These are phyloP conservation scores for Fusarium denticulatum DNA, from an alignment of 2,329 filamentous ascomycete species.

Conservation along the genomic window DNA sequence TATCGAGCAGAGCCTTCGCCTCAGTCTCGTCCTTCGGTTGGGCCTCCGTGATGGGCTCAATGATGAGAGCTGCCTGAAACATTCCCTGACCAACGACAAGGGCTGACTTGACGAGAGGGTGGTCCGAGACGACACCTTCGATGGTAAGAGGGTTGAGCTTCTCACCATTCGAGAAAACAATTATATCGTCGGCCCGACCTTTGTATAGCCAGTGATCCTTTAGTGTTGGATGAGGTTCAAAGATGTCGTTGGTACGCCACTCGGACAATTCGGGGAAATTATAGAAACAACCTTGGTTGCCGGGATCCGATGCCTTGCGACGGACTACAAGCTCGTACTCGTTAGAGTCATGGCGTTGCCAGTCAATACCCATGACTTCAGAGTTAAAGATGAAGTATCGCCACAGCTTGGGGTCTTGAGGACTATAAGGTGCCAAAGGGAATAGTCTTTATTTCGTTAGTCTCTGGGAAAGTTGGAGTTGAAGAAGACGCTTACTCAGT, in stretches of 20 bases:
- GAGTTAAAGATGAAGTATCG: not conserved
- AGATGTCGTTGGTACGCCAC: slow-evolving; percentile 4
- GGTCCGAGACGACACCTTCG: not conserved
- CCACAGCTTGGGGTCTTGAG: not conserved
- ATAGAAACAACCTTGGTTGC: not conserved
- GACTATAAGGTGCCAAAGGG: not conserved
- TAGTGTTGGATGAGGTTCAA: not conserved
- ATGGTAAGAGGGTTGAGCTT: slow-evolving; percentile 3
- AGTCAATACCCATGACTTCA: not conserved
- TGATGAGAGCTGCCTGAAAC: slow-evolving; percentile 7
- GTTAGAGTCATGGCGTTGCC: not conserved
- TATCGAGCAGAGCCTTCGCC: not conserved
- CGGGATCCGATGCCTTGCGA: not conserved
- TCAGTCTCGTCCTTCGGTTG: not conserved
- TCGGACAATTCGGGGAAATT: slow-evolving; percentile 1
- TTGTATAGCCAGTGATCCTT: not conserved
- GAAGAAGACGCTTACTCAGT: not conserved
- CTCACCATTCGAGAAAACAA: not conserved
- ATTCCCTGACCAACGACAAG: not conserved
- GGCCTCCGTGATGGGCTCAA: not conserved
- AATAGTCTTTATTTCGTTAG: not conserved
- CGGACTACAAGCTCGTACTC: not conserved
- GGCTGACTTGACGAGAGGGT: not conserved
- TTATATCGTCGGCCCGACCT: slow-evolving; percentile 4
- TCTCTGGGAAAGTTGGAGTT: fast-evolving